A percentile compares a stretch with the other conserved stretches of the same genome.
Evolutionary conservation across 108 stramenopile genomes (phyloP).

Genomic region (Skeletonema potamos): DNA sequence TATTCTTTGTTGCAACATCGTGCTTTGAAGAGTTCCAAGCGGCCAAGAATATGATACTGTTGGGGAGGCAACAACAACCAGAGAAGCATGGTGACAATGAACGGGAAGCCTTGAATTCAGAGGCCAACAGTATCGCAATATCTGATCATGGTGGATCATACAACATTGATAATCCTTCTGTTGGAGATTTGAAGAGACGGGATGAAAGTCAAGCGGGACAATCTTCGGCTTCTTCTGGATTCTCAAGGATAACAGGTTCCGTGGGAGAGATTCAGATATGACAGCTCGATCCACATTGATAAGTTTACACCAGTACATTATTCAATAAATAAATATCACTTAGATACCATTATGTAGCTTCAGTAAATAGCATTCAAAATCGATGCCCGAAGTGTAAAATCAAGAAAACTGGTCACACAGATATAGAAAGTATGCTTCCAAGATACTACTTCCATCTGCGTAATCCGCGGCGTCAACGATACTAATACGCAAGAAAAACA

Average conservation of each 20-base stretch:
- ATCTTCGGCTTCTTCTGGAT: not conserved
- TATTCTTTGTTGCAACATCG: constrained; percentile 29
- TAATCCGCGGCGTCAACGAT: not conserved
- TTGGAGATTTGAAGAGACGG: not conserved
- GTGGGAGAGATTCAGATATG: not conserved
- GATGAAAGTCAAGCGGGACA: not conserved
- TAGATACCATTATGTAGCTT: not conserved
- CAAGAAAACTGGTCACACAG: not conserved
- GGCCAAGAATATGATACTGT: constrained; percentile 30
- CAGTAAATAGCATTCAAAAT: not conserved
- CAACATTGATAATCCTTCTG: not conserved
- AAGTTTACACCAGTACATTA: not conserved
- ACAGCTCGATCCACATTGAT: not conserved
- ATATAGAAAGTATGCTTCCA: not conserved
- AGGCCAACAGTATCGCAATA: not conserved
- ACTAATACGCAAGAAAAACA: not conserved
- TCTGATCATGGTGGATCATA: not conserved
- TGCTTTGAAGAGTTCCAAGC: constrained; percentile 42
- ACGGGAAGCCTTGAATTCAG: not conserved
- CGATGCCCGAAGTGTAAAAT: not conserved
- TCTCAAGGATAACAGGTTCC: not conserved
- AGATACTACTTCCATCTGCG: not conserved
- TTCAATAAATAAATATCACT: not conserved
- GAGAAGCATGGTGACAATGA: not conserved
- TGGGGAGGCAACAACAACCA: not conserved